These are phyloP conservation scores for Logfia minima DNA, from an alignment of 129 eudicot genomes.

Conservation along the genomic window DNA sequence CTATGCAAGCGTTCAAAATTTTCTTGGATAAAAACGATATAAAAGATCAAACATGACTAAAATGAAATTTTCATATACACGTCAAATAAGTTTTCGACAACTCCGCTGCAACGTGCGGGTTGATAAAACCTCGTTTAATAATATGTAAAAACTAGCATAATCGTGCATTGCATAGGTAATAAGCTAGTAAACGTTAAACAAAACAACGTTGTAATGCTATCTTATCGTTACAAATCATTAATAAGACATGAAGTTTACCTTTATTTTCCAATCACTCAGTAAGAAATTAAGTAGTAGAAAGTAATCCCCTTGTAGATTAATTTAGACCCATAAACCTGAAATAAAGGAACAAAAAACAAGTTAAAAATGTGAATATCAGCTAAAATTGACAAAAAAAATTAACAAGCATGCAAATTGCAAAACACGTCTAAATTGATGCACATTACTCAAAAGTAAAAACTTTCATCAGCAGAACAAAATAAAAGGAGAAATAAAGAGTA, in stretches of 20 bases:
- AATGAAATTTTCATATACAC: no score
- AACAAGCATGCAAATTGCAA: conserved; percentile 1
- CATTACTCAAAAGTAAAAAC: conserved; percentile 14
- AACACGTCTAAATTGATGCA: not conserved
- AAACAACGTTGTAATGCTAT: not conserved
- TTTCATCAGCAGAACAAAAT: not conserved
- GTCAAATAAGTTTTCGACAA: no score
- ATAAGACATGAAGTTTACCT: not conserved
- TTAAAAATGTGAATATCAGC: not conserved
- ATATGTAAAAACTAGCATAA: no score
- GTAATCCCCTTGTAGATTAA: conserved; percentile 2
- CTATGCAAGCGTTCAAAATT: no score
- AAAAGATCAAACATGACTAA: no score
- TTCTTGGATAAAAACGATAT: no score
- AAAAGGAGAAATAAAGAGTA: not conserved
- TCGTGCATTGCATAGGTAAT: not conserved
- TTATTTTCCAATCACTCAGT: not conserved
- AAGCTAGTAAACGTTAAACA: not conserved
- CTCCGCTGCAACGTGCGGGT: no score
- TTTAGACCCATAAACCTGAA: not conserved
- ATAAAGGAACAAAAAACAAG: not conserved
- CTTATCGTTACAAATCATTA: not conserved
- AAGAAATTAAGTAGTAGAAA: not conserved
- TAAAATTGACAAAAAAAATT: not conserved
- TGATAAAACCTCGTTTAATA: no score